A percentile compares a stretch with the other conserved stretches of the same genome.
Conservation (phyloP, 2,329 filamentous ascomycete genomes). For the Cercospora nicotianae region DNA sequence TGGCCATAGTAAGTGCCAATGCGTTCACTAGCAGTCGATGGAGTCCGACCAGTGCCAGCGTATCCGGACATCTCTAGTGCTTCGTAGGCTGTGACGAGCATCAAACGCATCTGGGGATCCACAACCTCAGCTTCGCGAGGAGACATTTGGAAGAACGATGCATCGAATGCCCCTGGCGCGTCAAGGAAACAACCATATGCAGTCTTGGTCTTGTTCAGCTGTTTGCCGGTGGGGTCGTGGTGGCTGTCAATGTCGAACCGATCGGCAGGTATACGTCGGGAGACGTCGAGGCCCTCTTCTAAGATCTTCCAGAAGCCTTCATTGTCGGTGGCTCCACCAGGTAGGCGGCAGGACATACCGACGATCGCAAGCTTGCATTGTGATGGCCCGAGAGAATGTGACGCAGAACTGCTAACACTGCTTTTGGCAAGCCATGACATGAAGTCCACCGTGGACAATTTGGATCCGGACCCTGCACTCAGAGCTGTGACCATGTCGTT, state of each 20-base stretch:
- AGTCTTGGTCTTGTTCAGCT: slow-evolving; percentile 29
- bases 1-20: slow-evolving; percentile 41
- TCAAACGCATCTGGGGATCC: slow-evolving; percentile 20
- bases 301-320: slow-evolving; percentile 26
- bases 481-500: slow-evolving; percentile 28
- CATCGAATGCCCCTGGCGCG: slow-evolving; percentile 42
- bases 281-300: slow-evolving; percentile 15
- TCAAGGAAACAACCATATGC: slow-evolving; percentile 44
- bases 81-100: slow-evolving; percentile 24
- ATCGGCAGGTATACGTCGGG: slow-evolving; percentile 16
- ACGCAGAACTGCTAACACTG: neutral
- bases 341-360: slow-evolving; percentile 16
- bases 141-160: slow-evolving; percentile 45
- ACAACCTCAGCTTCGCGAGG: slow-evolving; percentile 29
- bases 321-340: slow-evolving; percentile 9
- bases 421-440: slow-evolving; percentile 10
- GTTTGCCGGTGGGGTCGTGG: slow-evolving; percentile 19
- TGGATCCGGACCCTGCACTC: slow-evolving; percentile 6
- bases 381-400: neutral
- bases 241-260: slow-evolving; percentile 23
- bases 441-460: slow-evolving; percentile 5
- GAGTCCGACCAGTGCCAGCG: slow-evolving; percentile 30
- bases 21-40: slow-evolving; percentile 32
- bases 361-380: slow-evolving; percentile 13
- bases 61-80: slow-evolving; percentile 24